These are phyloP conservation scores for Pseudogymnoascus destructans DNA, from an alignment of 2,329 filamentous ascomycete species.

Conservation along the genomic window DNA sequence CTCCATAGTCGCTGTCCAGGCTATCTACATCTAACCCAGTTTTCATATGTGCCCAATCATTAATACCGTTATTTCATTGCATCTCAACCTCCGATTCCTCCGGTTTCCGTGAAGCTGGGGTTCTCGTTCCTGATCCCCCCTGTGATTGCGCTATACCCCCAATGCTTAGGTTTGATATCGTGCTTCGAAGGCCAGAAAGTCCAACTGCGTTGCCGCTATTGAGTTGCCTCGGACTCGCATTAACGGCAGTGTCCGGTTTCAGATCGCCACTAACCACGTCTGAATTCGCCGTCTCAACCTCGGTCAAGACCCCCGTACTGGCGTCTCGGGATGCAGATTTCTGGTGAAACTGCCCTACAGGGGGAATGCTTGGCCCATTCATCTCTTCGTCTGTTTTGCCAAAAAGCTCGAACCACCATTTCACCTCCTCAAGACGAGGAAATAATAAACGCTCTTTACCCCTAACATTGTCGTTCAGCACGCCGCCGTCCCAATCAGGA, in stretches of 20 bases:
- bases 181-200: conserved; percentile 32
- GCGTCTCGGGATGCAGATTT: neutral
- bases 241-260: neutral
- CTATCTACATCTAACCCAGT: conserved; percentile 3
- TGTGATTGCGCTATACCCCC: conserved; percentile 24
- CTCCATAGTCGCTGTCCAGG: conserved; percentile 1
- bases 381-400: conserved; percentile 82
- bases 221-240: conserved; percentile 18
- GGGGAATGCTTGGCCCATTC: conserved; percentile 43
- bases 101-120: conserved; percentile 18
- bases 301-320: conserved; percentile 17
- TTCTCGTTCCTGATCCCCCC: conserved; percentile 18
- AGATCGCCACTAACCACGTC: conserved; percentile 10
- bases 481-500: conserved; percentile 55
- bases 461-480: conserved; percentile 63
- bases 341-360: neutral
- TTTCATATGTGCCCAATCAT: neutral
- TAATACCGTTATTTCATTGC: conserved; percentile 27
- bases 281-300: conserved; percentile 20
- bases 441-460: conserved; percentile 77
- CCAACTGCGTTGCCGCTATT: conserved; percentile 25
- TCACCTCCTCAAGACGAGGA: conserved; percentile 60
- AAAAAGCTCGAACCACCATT: conserved; percentile 90
- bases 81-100: conserved; percentile 36
- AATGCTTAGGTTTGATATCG: conserved; percentile 33